phyloP scores from a whole-genome alignment of 768 basidiomycete species.

The Boletus reticulatus region DNA sequence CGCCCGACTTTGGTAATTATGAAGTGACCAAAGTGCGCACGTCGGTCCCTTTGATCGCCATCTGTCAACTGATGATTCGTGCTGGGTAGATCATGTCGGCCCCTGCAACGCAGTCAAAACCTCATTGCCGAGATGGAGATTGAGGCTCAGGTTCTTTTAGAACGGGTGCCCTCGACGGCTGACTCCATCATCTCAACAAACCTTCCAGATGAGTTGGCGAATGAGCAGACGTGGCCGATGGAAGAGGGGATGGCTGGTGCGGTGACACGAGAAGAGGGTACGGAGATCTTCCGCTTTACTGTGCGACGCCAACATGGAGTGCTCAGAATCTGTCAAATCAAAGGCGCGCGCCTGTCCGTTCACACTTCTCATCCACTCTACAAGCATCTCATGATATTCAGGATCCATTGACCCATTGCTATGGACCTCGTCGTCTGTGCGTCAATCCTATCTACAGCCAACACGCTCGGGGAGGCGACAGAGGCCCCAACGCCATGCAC shows the following conservation, averaged over 20 bases:
- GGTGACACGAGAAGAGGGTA: constrained; percentile 14
- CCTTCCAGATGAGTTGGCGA: constrained; percentile 83
- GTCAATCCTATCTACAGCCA: constrained; percentile 92
- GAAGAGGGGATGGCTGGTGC: constrained; percentile 85
- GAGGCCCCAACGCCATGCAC: constrained; percentile 94
- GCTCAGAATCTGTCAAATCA: constrained; percentile 80
- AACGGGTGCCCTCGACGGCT: constrained; percentile 60
- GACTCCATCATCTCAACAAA: constrained; percentile 89
- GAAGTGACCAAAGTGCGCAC: constrained; percentile 66
- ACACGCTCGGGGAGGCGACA: constrained; percentile 85
- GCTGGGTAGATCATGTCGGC: constrained; percentile 59
- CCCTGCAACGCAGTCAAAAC: constrained; percentile 38
- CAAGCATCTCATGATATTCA: constrained; percentile 24
- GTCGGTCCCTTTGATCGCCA: background rate
- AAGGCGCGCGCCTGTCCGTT: constrained; percentile 52
- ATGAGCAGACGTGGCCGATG: constrained; percentile 99
- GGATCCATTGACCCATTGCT: constrained; percentile 87
- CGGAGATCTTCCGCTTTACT: constrained; percentile 74
- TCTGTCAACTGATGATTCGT: background rate
- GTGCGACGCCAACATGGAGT: constrained; percentile 94
- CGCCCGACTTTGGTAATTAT: constrained; percentile 72
- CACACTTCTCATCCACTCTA: background rate
- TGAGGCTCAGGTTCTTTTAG: constrained; percentile 61
- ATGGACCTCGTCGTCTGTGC: constrained; percentile 81
- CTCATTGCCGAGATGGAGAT: constrained; percentile 55